A percentile compares a stretch with the other conserved stretches of the same genome.
Evolutionary conservation across 768 basidiomycete species (phyloP).

Genomic region (Pisolithus tinctorius): DNA sequence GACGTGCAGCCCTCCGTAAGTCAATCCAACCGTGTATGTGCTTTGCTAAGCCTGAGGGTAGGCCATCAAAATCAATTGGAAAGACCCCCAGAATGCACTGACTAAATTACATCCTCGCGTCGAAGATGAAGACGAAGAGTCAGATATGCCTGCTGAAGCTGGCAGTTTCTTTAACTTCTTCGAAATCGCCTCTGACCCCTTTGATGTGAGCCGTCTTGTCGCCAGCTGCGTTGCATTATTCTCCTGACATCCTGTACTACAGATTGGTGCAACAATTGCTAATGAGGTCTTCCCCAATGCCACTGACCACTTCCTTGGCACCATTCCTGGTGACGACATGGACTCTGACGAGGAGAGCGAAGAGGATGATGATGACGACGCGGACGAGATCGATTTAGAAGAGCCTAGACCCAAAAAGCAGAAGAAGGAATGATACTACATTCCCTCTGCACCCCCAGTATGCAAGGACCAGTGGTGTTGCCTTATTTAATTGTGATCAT

Average conservation of each 20-base stretch:
- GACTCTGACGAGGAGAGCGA: constrained; percentile 63
- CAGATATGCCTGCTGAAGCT: constrained; percentile 54
- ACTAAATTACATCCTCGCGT: constrained; percentile 74
- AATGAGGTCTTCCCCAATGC: constrained; percentile 78
- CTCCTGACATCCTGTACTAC: constrained; percentile 2
- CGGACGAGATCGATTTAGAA: constrained; percentile 83
- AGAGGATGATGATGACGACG: constrained; percentile 68
- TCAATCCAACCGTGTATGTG: neutral
- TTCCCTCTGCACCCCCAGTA: constrained; percentile 6
- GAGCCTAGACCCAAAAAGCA: constrained; percentile 75
- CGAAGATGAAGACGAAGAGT: constrained; percentile 49
- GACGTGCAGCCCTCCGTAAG: constrained; percentile 64
- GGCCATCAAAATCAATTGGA: constrained; percentile 74
- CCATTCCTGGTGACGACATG: constrained; percentile 48
- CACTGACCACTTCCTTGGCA: constrained; percentile 76
- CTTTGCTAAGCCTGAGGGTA: constrained; percentile 20
- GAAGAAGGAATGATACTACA: constrained; percentile 32
- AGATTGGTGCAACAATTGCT: constrained; percentile 69
- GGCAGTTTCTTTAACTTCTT: constrained; percentile 91
- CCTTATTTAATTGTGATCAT: constrained; percentile 22
- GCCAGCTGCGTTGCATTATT: neutral
- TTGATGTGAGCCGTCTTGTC: constrained; percentile 46
- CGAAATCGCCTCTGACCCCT: constrained; percentile 56
- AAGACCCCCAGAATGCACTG: constrained; percentile 66
- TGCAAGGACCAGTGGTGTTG: constrained; percentile 3